Evolutionary conservation across 371 early-diverging fungal species (phyloP).

Genomic region (Cokeromyces recurvatus): DNA sequence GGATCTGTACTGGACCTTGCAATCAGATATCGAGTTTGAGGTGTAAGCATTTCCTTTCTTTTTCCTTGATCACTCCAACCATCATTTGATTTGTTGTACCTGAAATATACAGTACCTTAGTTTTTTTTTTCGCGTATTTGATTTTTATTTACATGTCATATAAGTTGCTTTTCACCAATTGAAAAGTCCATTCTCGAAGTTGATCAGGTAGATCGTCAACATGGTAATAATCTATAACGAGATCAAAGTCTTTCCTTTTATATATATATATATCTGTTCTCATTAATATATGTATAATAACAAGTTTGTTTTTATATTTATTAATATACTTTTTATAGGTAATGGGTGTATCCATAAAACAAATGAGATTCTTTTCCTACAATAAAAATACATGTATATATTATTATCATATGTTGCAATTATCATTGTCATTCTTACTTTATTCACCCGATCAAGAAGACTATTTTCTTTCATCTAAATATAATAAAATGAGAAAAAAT

Average conservation of each 20-base stretch:
- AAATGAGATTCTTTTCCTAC: constrained; percentile 8
- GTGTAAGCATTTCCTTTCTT: constrained; percentile 43
- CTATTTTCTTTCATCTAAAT: constrained; percentile 7
- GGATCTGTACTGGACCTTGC: constrained; percentile 35
- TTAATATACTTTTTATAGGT: constrained; percentile 16
- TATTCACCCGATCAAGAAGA: constrained; percentile 13
- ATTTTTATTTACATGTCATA: constrained; percentile 40
- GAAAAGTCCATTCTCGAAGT: constrained; percentile 40
- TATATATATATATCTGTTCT: not conserved
- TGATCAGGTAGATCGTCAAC: constrained; percentile 35
- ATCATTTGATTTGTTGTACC: constrained; percentile 49
- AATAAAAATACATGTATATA: not conserved
- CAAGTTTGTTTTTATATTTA: not conserved
- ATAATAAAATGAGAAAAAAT: not conserved
- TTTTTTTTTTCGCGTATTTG: not conserved
- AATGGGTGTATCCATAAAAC: constrained; percentile 24
- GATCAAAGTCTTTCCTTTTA: constrained; percentile 18
- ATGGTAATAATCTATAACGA: constrained; percentile 39
- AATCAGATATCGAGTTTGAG: constrained; percentile 46
- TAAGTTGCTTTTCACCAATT: constrained; percentile 52
- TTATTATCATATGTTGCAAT: too few relatives aligned
- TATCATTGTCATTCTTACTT: too few relatives aligned
- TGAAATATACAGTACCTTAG: too few relatives aligned
- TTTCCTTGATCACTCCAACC: constrained; percentile 54
- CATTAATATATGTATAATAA: too few relatives aligned